Evolutionary conservation across 2,329 filamentous ascomycete genomes (phyloP), one percentile per base, ranked within the genome.

Genomic region (Fusarium newnesense): DNA sequence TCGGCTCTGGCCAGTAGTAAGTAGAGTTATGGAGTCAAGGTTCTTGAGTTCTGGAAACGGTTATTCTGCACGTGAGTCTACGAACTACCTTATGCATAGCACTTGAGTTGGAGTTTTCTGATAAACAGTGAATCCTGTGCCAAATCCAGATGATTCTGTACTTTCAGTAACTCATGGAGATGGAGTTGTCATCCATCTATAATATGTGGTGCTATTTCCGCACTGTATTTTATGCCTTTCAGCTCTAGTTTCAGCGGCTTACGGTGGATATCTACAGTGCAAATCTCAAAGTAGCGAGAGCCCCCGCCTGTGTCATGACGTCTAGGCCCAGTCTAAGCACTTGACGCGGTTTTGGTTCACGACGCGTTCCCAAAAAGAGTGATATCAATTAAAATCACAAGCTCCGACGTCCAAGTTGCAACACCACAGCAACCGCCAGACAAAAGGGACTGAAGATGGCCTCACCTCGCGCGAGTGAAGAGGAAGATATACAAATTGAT

Each of bases 401-500:
- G 56, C 66, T 28, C 70, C 67, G 47, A 58, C 40, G 47, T 62
- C 57, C 62, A 57, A 49, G 40, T 46, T 64, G 50, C 64, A 76
- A 74, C 60, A 46, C 62, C 64, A 70, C 50, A 67, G 61, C 60
- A 69, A 68, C 66, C 34, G 40, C 28, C 43, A 42, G 47, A 50
- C 49, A 54, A 53, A 57, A 66, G 40, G 46, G 49, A 75, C 36
- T 56, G 26, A 77, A 65, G 46, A 82, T 82, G 79, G 76, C 79
- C 56, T 80, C 79, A 37, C 66, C 72, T 28, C 71, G 69, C 43
- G 49, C 72, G 46, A 70, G 61, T 32, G 77, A 78, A 49, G 77
- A 77, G 37, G 78, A 79, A 47, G 66, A 77, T 18, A 70, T 78
- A 58, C 75, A 78, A 21, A 80, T 88, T 82, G 90, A 92, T 82